These are phyloP conservation scores for Vanilla planifolia DNA, from an alignment of 106 monocot genomes.

Conservation along the genomic window DNA sequence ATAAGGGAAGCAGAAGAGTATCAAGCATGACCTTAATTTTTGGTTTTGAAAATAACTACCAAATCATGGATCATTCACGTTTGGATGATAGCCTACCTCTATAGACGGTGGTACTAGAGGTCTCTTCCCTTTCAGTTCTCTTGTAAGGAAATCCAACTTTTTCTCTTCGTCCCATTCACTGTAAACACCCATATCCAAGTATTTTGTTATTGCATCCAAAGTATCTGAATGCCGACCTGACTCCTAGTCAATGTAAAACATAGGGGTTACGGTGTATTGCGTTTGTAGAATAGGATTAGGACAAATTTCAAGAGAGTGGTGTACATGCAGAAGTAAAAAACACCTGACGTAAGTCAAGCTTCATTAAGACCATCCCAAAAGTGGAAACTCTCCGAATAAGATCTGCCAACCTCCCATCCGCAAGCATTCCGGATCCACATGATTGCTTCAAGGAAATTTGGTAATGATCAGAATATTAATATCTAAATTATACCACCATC, in stretches of 20 bases:
- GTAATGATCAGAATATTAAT: too few species aligned
- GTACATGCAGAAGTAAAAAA: background rate
- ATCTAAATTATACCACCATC: too few species aligned
- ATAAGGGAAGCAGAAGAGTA: too few species aligned
- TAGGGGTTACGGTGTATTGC: too few species aligned
- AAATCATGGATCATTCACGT: too few species aligned
- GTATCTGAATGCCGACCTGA: slow-evolving; percentile 70
- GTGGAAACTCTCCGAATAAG: slow-evolving; percentile 76
- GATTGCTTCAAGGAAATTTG: slow-evolving; percentile 57
- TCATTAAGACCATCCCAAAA: slow-evolving; percentile 89
- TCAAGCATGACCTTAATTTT: too few species aligned
- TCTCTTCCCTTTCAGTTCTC: slow-evolving; percentile 83
- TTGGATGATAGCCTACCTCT: slow-evolving; percentile 49
- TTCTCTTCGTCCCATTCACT: slow-evolving; percentile 89
- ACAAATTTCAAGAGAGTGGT: too few species aligned
- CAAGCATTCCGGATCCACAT: slow-evolving; percentile 73
- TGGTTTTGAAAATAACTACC: too few species aligned
- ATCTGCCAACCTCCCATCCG: slow-evolving; percentile 90
- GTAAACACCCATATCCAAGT: slow-evolving; percentile 75
- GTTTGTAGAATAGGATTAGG: too few species aligned
- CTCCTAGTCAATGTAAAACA: too few species aligned
- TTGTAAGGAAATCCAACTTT: slow-evolving; percentile 74
- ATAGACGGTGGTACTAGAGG: slow-evolving; percentile 81
- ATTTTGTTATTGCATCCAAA: slow-evolving; percentile 68
- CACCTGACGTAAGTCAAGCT: slow-evolving; percentile 88